Percentiles rank a stretch among this genome's conserved stretches.
Conservation (phyloP, 805 yeast species). For the Cyberlindnera japonica region DNA sequence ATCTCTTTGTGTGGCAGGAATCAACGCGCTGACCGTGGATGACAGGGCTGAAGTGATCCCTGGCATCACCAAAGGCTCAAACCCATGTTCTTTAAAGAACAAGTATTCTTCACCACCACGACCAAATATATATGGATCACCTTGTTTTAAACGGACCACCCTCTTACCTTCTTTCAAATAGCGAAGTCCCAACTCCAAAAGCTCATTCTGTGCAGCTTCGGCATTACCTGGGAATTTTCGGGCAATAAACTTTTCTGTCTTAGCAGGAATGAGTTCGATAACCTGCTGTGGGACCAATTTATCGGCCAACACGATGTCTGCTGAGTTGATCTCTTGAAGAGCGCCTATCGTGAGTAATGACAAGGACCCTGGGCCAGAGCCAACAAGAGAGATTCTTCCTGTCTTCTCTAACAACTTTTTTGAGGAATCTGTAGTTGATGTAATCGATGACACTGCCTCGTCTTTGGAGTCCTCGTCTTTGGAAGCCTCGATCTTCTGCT, state of each 20-base stretch:
- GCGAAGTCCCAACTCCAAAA: conserved; percentile 66
- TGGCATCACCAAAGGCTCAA: conserved; percentile 68
- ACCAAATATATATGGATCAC: conserved; percentile 95
- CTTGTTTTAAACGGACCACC: conserved; percentile 90
- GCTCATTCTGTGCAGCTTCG: conserved; percentile 85
- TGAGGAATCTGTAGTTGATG: not conserved
- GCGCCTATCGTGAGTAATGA: conserved; percentile 85
- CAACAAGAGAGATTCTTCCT: conserved; percentile 78
- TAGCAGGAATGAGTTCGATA: conserved; percentile 71
- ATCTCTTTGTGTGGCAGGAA: conserved; percentile 90
- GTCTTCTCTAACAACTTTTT: conserved; percentile 17
- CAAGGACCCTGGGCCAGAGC: conserved; percentile 91
- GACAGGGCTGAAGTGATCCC: conserved; percentile 90
- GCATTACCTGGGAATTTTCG: conserved; percentile 96
- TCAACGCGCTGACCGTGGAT: conserved; percentile 75
- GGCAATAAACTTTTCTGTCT: conserved; percentile 78
- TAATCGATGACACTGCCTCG: conserved; percentile 19
- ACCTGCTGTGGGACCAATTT: conserved; percentile 90
- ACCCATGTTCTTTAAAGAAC: conserved; percentile 68
- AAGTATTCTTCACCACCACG: conserved; percentile 91
- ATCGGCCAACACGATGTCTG: conserved; percentile 85
- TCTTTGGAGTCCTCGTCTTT: conserved; percentile 6
- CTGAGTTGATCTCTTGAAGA: conserved; percentile 68
- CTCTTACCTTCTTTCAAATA: conserved; percentile 62
- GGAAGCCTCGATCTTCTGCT: not conserved